These are phyloP conservation scores for Trichophyton schoenleinii DNA, from an alignment of 2,329 filamentous ascomycete genomes.

Conservation along the genomic window DNA sequence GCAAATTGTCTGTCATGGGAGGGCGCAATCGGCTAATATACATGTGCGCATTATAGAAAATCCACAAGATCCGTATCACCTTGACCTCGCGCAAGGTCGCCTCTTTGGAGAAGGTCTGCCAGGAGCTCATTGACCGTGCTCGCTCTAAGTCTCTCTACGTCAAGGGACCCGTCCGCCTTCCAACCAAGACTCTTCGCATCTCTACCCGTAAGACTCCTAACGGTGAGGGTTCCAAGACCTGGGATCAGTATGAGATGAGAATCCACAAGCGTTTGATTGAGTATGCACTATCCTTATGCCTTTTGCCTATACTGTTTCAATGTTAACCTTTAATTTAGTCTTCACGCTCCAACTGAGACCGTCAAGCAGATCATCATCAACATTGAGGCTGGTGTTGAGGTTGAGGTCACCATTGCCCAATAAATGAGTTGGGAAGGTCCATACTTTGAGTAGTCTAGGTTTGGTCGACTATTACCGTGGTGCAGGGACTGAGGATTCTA, in stretches of 20 bases:
- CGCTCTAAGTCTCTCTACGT: constrained; percentile 97
- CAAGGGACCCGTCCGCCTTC: constrained; percentile 95
- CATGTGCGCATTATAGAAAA: constrained; percentile 47
- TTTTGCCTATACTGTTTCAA: not conserved
- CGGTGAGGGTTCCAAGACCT: constrained; percentile 99
- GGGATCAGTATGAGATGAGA: constrained; percentile 98
- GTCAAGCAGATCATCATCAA: constrained; percentile 44
- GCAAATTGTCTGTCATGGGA: not conserved
- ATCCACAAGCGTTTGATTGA: constrained; percentile 98
- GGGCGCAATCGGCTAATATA: not conserved
- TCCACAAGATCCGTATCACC: constrained; percentile 98
- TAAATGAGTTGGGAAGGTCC: constrained; percentile 22
- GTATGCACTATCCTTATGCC: constrained; percentile 37
- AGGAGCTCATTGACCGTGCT: constrained; percentile 95
- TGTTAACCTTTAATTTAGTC: constrained; percentile 35
- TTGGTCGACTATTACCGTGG: not conserved
- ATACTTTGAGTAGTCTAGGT: not conserved
- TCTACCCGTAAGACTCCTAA: constrained; percentile 98
- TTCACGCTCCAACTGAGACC: constrained; percentile 88
- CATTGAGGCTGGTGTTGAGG: constrained; percentile 43
- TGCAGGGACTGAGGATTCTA: not conserved
- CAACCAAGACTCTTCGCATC: constrained; percentile 94
- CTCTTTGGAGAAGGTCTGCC: constrained; percentile 95
- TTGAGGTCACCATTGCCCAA: constrained; percentile 42
- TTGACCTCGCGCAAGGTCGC: constrained; percentile 88